These are phyloP conservation scores for Dacryopinax spathularia DNA, from an alignment of 768 basidiomycete genomes.

Conservation along the genomic window DNA sequence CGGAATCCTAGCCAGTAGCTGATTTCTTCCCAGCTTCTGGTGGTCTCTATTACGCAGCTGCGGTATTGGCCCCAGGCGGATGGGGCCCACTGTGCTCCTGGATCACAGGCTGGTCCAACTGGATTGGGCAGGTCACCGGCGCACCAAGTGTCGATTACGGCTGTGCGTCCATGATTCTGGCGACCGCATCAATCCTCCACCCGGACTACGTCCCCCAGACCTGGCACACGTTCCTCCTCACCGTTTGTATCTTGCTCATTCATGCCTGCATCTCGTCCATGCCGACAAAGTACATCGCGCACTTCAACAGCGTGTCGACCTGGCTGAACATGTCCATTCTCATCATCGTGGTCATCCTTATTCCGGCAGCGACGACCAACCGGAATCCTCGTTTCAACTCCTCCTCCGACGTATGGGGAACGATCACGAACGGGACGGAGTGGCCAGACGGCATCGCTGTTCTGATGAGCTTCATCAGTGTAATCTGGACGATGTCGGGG, in stretches of 20 bases:
- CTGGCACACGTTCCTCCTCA: slow-evolving; percentile 8
- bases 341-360: slow-evolving; percentile 7
- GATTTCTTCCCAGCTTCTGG: background rate
- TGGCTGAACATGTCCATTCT: slow-evolving; percentile 6
- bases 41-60: background rate
- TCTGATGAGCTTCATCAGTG: slow-evolving; percentile 8
- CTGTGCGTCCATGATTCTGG: slow-evolving; percentile 8
- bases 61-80: slow-evolving; percentile 1
- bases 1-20: background rate
- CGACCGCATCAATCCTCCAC: slow-evolving; percentile 1
- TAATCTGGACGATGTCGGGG: slow-evolving; percentile 12
- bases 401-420: background rate
- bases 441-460: slow-evolving; percentile 8
- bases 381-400: background rate
- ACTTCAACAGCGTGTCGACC: slow-evolving; percentile 8
- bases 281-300: slow-evolving; percentile 8
- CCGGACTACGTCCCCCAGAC: slow-evolving; percentile 5
- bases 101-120: slow-evolving; percentile 9
- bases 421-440: background rate
- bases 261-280: background rate
- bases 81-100: slow-evolving; percentile 8
- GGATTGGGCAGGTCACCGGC: slow-evolving; percentile 6
- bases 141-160: slow-evolving; percentile 9
- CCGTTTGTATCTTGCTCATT: background rate
- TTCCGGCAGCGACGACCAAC: slow-evolving; percentile 1